Conservation (phyloP, 192 early-diverging fungal species). For the Mortierella claussenii region DNA sequence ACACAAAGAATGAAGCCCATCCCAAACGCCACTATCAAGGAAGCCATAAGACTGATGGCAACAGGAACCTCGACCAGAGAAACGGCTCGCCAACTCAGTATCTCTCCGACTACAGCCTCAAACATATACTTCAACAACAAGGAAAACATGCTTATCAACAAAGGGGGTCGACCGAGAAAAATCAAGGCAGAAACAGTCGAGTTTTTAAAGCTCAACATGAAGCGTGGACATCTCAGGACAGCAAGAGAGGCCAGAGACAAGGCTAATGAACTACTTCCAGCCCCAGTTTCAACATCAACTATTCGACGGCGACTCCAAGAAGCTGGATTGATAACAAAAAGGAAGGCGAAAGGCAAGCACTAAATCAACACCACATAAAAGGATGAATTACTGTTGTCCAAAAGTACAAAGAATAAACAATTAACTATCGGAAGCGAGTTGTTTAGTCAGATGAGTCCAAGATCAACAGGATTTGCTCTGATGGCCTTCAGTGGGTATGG, state of each 20-base stretch:
- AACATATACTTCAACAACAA: conserved; percentile 3
- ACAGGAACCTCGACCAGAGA: background rate
- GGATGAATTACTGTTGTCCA: conserved; percentile 3
- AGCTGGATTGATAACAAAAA: conserved; percentile 30
- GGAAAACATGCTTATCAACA: conserved; percentile 14
- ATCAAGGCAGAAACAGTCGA: conserved; percentile 5
- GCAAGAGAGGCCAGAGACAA: background rate
- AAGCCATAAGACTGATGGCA: conserved; percentile 2
- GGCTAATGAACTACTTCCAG: background rate
- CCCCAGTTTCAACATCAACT: conserved; percentile 6
- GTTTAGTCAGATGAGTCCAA: conserved; percentile 21
- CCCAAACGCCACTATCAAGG: background rate
- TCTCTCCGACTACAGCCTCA: background rate
- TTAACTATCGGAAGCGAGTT: conserved; percentile 7
- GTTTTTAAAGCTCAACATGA: conserved; percentile 10
- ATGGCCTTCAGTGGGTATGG: conserved; percentile 11
- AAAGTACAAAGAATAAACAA: conserved; percentile 24
- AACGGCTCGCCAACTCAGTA: conserved; percentile 1
- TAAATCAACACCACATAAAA: background rate
- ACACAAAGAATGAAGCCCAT: background rate
- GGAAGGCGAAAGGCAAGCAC: conserved; percentile 2
- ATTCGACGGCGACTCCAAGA: conserved; percentile 8
- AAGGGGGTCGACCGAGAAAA: conserved; percentile 20
- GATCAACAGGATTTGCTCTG: conserved; percentile 27
- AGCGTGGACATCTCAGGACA: background rate